Base-by-base conservation (phyloP, 805 yeast species). In the Yarrowia hollandica region DNA sequence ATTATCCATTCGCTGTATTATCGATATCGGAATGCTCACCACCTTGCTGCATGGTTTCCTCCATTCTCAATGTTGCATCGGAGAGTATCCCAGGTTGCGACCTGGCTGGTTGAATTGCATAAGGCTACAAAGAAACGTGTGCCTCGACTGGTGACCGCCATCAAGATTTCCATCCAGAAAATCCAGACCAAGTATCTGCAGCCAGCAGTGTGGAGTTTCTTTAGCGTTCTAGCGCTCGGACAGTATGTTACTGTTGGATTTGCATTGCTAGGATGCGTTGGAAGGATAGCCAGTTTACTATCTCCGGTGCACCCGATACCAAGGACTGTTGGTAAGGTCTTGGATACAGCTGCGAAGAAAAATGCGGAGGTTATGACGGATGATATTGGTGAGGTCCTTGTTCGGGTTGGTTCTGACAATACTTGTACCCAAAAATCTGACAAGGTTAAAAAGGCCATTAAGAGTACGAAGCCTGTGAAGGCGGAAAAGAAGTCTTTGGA, bases 161-260 rank as follows among this genome's bases (percentile, higher is more conserved):
- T 52, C 58, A 52, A 52, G 61, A 44, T 74, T 75, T 68, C 62
- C 79, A 42, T 62, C 73, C 31, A 62, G 62, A 35, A 52, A 25
- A 35, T 52, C 19, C 58, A 52, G 35, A 52, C 44, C 18, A 71
- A 75, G 60, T 65, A 75, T 3, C 65, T 82, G 0, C 79, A 78
- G 6, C 72, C 72, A 26, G 80, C 85, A 25, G 85, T 80, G 69
- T 78, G 80, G 60, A 79, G 80, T 11, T 86, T 88, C 66, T 84
- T 85, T 69, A 79, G 84, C 0, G 78, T 90, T 0, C 75, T 90
- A 7, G 83, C 86, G 0, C 76, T 84, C 61, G 96, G 91, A 0
- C 96, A 90, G 67, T 90, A 86, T 66, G 77, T 88, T 6, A 79
- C 84, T 1, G 68, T 90, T 11, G 96, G 96, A 1, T 77, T 90